Evolutionary conservation across 257 asterid species (phyloP).

Genomic region (Solanum pinnatisectum): DNA sequence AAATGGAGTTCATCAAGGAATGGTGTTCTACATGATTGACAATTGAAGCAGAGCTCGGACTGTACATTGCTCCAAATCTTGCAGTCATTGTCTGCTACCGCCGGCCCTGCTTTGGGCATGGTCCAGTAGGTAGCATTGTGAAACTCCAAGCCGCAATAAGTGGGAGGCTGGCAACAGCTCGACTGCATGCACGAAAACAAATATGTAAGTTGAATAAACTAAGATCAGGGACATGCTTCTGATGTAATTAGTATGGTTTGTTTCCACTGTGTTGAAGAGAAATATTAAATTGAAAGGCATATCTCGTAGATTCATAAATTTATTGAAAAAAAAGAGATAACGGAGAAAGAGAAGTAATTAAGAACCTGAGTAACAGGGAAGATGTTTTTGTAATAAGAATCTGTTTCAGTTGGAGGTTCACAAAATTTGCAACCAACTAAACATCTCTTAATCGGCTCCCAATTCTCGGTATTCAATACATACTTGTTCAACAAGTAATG

Average conservation of each 20-base stretch:
- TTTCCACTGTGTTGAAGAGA: no score
- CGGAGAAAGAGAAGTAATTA: no score
- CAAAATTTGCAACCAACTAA: slow-evolving; percentile 32
- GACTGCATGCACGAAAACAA: slow-evolving; percentile 12
- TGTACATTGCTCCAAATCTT: slow-evolving; percentile 34
- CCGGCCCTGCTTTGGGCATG: slow-evolving; percentile 18
- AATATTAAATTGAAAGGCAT: no score
- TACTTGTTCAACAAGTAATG: slow-evolving; percentile 40
- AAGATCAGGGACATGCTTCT: no score
- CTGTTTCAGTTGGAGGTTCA: neutral
- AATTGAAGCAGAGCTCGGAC: slow-evolving; percentile 32
- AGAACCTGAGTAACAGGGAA: no score
- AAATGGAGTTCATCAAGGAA: slow-evolving; percentile 12
- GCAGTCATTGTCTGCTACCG: slow-evolving; percentile 28
- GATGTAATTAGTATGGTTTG: no score
- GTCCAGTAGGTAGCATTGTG: slow-evolving; percentile 38
- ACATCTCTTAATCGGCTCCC: slow-evolving; percentile 59
- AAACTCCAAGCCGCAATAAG: slow-evolving; percentile 30
- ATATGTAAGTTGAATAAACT: neutral
- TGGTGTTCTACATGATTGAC: slow-evolving; percentile 35
- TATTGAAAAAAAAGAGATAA: no score
- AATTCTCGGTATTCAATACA: slow-evolving; percentile 36
- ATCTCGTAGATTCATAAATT: no score
- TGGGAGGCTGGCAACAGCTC: slow-evolving; percentile 60
- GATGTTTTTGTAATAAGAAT: no score